Percentiles rank a stretch among this genome's conserved stretches.
phyloP scores from a whole-genome alignment of 1,284 basidiomycete genomes.

The Leccinum brunneo-olivaceum region DNA sequence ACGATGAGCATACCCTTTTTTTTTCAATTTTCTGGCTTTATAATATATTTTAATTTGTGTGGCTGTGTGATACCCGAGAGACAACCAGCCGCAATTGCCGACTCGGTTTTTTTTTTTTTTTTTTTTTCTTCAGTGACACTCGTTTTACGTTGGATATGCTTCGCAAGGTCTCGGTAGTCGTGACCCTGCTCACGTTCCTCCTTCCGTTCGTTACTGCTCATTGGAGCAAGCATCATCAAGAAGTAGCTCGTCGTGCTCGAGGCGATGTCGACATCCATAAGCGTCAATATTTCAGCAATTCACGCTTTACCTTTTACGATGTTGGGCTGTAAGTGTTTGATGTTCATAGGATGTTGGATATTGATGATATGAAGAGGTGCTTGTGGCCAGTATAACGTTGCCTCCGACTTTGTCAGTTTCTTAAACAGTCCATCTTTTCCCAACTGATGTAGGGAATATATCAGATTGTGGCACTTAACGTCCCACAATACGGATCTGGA shows the following conservation, averaged over 20 bases:
- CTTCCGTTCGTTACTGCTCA: slow-evolving; percentile 36
- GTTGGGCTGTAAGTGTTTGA: slow-evolving; percentile 44
- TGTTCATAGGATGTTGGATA: neutral
- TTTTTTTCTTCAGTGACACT: too few relatives aligned
- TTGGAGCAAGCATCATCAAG: slow-evolving; percentile 36
- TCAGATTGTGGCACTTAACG: slow-evolving; percentile 42
- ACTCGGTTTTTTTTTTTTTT: too few relatives aligned
- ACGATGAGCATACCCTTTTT: too few relatives aligned
- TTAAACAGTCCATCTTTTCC: neutral
- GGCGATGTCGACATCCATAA: slow-evolving; percentile 35
- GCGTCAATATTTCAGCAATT: slow-evolving; percentile 25
- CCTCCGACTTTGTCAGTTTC: slow-evolving; percentile 46
- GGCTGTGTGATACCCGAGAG: too few relatives aligned
- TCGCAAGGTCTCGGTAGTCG: slow-evolving; percentile 10
- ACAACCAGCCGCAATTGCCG: too few relatives aligned
- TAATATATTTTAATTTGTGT: too few relatives aligned
- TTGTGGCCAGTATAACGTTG: slow-evolving; percentile 44
- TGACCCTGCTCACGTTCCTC: slow-evolving; percentile 27
- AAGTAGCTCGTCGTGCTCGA: slow-evolving; percentile 38
- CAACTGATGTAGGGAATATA: slow-evolving; percentile 4
- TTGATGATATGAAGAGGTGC: slow-evolving; percentile 37
- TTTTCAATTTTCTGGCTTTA: too few relatives aligned
- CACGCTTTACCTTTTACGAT: slow-evolving; percentile 48
- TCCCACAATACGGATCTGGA: slow-evolving; percentile 45
- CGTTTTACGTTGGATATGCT: slow-evolving; percentile 20